Conservation (phyloP, 2,329 filamentous ascomycete species). For the Fusarium torreyae region DNA sequence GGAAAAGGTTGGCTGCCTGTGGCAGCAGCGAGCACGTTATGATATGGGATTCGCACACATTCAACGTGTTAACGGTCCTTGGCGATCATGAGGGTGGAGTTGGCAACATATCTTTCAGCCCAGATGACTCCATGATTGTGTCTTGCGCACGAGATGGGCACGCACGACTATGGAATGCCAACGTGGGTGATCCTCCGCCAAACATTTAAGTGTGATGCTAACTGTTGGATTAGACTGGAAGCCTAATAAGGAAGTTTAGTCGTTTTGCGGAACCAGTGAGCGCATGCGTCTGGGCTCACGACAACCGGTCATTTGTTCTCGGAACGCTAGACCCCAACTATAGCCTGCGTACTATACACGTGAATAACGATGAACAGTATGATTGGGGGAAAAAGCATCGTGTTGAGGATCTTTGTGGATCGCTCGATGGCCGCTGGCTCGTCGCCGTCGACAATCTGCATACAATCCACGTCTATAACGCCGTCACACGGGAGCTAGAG, state of each 20-base stretch:
- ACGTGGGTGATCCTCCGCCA: conserved; percentile 64
- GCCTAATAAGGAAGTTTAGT: conserved; percentile 73
- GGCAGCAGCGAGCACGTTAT: conserved; percentile 82
- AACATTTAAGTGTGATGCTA: conserved; percentile 24
- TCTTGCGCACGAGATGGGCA: conserved; percentile 83
- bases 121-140: conserved; percentile 88
- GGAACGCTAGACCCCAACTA: conserved; percentile 79
- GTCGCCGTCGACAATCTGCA: conserved; percentile 81
- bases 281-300: conserved; percentile 88
- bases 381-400: conserved; percentile 81
- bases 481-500: conserved; percentile 79
- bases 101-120: conserved; percentile 90
- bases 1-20: conserved; percentile 84
- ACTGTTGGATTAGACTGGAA: conserved; percentile 68
- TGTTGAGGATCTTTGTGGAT: conserved; percentile 88
- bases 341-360: conserved; percentile 80
- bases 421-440: conserved; percentile 82
- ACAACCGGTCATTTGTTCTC: conserved; percentile 83
- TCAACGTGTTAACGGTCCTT: conserved; percentile 74
- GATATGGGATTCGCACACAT: conserved; percentile 85
- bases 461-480: conserved; percentile 86
- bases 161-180: conserved; percentile 82
- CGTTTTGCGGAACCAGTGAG: conserved; percentile 89
- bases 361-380: conserved; percentile 72
- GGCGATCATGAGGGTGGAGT: conserved; percentile 79